phyloP scores from a whole-genome alignment of 345 rosid species.

The Melastoma malabathricum region DNA sequence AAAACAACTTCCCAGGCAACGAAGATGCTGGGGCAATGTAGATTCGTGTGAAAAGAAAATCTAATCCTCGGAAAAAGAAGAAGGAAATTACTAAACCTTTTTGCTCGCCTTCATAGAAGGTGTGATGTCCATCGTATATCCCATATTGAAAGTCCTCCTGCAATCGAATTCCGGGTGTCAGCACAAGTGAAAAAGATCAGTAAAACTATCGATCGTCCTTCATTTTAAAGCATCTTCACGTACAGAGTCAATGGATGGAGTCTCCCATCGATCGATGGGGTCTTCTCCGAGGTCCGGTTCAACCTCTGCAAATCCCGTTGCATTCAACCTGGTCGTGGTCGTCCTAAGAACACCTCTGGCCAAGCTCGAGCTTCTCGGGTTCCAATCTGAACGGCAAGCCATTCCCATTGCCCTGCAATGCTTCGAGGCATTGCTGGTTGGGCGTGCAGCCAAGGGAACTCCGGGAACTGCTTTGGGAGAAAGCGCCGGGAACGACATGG shows the following conservation, averaged over 20 bases:
- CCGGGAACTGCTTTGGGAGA: too few relatives aligned
- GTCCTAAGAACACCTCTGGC: too few relatives aligned
- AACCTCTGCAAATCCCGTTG: conserved; percentile 44
- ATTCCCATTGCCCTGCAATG: too few relatives aligned
- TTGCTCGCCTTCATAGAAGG: neutral
- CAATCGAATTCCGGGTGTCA: neutral
- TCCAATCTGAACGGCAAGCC: too few relatives aligned
- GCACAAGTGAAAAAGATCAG: too few relatives aligned
- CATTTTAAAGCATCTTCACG: neutral
- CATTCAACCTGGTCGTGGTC: conserved; percentile 14
- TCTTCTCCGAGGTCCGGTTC: conserved; percentile 92
- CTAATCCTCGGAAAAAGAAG: neutral
- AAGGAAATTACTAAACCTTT: neutral
- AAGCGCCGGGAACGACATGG: too few relatives aligned
- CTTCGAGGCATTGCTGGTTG: too few relatives aligned
- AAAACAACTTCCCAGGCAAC: too few relatives aligned
- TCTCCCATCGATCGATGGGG: conserved; percentile 57
- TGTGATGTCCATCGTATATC: neutral
- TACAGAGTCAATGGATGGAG: conserved; percentile 44
- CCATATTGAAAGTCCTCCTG: neutral
- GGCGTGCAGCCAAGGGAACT: too few relatives aligned
- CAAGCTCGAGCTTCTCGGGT: too few relatives aligned
- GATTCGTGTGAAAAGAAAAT: neutral
- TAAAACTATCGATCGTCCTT: too few relatives aligned
- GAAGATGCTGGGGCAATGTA: neutral